Conservation (phyloP, 2,329 filamentous ascomycete genomes). For the Cladophialophora yegresii region DNA sequence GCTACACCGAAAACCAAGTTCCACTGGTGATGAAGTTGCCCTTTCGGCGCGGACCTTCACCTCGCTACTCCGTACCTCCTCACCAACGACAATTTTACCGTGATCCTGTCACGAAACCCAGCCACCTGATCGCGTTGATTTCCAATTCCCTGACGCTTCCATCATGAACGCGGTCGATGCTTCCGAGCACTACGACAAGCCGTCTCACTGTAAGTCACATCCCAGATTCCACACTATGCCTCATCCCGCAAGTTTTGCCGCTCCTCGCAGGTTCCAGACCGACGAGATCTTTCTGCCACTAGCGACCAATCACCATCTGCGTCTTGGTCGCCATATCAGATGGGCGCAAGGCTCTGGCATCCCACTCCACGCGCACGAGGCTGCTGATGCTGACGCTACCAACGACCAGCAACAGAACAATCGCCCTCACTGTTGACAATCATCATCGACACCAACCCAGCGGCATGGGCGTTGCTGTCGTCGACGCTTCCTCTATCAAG, state of each 20-base stretch:
- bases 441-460: slow-evolving; percentile 93
- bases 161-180: slow-evolving; percentile 68
- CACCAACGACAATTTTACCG: neutral
- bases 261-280: neutral
- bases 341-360: neutral
- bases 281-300: neutral
- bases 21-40: neutral
- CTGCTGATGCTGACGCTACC: neutral
- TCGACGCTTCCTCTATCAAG: slow-evolving; percentile 75
- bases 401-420: slow-evolving; percentile 47
- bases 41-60: neutral
- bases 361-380: slow-evolving; percentile 6
- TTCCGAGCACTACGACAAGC: slow-evolving; percentile 56
- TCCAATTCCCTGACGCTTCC: slow-evolving; percentile 21
- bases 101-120: neutral
- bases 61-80: neutral
- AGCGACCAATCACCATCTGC: slow-evolving; percentile 9
- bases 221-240: slow-evolving; percentile 10
- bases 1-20: neutral
- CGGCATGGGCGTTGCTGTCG: slow-evolving; percentile 82
- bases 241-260: slow-evolving; percentile 13
- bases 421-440: slow-evolving; percentile 83
- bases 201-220: slow-evolving; percentile 46
- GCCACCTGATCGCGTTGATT: neutral
- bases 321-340: slow-evolving; percentile 21